Percentiles rank a stretch among this genome's conserved stretches.
Evolutionary conservation across 2,329 filamentous ascomycete genomes (phyloP).

Genomic region (Taxawa tesnikishii): DNA sequence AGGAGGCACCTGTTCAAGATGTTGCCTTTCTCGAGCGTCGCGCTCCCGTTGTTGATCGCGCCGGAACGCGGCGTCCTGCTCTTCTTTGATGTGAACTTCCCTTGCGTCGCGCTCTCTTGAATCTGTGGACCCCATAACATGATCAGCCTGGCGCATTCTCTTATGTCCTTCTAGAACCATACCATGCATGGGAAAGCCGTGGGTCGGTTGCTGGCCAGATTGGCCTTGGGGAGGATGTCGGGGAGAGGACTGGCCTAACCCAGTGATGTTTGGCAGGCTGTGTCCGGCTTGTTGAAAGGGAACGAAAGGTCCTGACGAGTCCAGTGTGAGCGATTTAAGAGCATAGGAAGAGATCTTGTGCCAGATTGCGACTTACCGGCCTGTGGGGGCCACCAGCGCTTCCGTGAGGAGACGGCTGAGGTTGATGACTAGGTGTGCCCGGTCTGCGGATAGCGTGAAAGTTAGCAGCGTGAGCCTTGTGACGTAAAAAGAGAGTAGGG

Average conservation of each 20-base stretch:
- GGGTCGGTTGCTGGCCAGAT: constrained; percentile 32
- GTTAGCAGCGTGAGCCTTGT: neutral
- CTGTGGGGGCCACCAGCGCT: constrained; percentile 16
- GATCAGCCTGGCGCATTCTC: too few relatives aligned
- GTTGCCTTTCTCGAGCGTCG: constrained; percentile 53
- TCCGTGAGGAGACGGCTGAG: constrained; percentile 20
- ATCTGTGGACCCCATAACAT: too few relatives aligned
- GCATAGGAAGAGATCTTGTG: too few relatives aligned
- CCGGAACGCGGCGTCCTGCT: constrained; percentile 42
- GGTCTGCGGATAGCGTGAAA: constrained; percentile 6
- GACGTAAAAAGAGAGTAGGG: neutral
- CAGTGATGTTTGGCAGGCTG: constrained; percentile 30
- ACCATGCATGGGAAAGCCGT: constrained; percentile 8
- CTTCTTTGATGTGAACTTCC: constrained; percentile 42
- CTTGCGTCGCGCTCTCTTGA: constrained; percentile 41
- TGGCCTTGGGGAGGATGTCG: constrained; percentile 18
- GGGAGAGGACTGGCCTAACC: constrained; percentile 32
- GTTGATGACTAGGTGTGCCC: constrained; percentile 16
- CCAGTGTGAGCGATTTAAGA: too few relatives aligned
- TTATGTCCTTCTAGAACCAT: neutral
- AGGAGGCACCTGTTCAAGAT: constrained; percentile 55
- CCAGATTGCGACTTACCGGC: too few relatives aligned
- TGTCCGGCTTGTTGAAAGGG: constrained; percentile 29
- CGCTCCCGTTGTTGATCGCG: constrained; percentile 40
- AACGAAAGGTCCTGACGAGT: constrained; percentile 25